A percentile compares a stretch with the other conserved stretches of the same genome.
These are phyloP conservation scores for Dunaliella sp. DNA, from an alignment of 139 green algal genomes.

Conservation along the genomic window DNA sequence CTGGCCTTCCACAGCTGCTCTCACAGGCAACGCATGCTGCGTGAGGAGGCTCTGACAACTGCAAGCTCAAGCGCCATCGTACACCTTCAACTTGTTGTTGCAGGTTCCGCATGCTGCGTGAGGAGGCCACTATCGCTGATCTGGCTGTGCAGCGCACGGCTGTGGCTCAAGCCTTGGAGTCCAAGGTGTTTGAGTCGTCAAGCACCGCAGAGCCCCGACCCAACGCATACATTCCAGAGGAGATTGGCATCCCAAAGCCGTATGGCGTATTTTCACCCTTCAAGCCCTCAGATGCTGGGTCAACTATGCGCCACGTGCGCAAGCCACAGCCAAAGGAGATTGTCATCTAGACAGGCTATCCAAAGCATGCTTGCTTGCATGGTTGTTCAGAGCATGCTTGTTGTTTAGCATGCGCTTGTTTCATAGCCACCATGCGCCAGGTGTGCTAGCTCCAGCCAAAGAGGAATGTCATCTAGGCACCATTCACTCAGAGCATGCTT, in stretches of 20 bases:
- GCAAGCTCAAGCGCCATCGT: too few species aligned
- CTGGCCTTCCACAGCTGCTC: too few species aligned
- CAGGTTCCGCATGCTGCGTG: conserved; percentile 29
- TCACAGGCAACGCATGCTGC: too few species aligned
- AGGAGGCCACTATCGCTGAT: conserved; percentile 29
- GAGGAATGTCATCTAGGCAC: too few species aligned
- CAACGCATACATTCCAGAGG: conserved; percentile 86
- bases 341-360: conserved; percentile 60
- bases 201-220: conserved; percentile 61
- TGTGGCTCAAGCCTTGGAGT: conserved; percentile 37
- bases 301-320: conserved; percentile 78
- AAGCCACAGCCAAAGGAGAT: conserved; percentile 68
- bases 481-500: too few species aligned
- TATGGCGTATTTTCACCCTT: conserved; percentile 78
- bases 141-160: conserved; percentile 33
- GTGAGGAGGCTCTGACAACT: too few species aligned
- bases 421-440: too few species aligned
- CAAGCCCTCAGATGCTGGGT: conserved; percentile 68
- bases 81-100: too few species aligned
- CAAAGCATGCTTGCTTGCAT: too few species aligned
- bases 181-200: conserved; percentile 9
- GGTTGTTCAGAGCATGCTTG: too few species aligned
- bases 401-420: too few species aligned
- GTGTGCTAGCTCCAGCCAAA: too few species aligned
- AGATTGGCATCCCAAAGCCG: conserved; percentile 80